These are phyloP conservation scores for Xylaria venustula DNA, from an alignment of 495 filamentous ascomycete species.

Conservation along the genomic window DNA sequence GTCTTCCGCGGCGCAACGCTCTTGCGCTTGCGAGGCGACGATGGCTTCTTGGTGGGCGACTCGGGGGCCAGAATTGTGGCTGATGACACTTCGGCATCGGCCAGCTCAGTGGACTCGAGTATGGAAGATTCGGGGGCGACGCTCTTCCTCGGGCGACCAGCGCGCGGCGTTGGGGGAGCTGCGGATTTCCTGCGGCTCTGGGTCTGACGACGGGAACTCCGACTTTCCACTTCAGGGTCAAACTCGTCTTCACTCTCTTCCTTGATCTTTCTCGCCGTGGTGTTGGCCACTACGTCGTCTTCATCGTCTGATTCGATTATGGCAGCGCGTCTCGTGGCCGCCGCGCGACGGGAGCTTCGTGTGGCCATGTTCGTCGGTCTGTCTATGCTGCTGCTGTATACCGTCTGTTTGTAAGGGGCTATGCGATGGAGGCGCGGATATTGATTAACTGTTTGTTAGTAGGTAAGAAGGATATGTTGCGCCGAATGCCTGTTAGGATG, in stretches of 20 bases:
- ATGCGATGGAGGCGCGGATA: background rate
- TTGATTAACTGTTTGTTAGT: background rate
- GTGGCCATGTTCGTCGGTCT: conserved; percentile 52
- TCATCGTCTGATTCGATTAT: conserved; percentile 73
- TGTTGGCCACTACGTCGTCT: conserved; percentile 63
- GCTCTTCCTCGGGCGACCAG: conserved; percentile 45
- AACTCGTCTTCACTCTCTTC: conserved; percentile 77
- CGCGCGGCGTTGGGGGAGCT: conserved; percentile 35
- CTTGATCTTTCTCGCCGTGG: conserved; percentile 52
- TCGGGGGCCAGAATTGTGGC: conserved; percentile 51
- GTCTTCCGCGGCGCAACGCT: conserved; percentile 57
- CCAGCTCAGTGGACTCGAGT: conserved; percentile 11
- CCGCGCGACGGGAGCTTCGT: conserved; percentile 70
- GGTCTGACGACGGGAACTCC: conserved; percentile 35
- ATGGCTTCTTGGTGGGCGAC: conserved; percentile 64
- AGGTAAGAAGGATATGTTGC: background rate
- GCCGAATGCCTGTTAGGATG: background rate
- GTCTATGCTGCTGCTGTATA: background rate
- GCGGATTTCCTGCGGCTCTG: conserved; percentile 56
- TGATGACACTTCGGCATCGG: conserved; percentile 53
- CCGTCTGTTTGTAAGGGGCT: background rate
- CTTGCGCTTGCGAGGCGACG: conserved; percentile 65
- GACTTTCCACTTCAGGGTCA: conserved; percentile 57
- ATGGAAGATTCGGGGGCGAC: conserved; percentile 28
- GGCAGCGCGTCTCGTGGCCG: conserved; percentile 62